Evolutionary conservation across 2,329 filamentous ascomycete species (phyloP), one percentile per base, ranked within the genome.

Genomic region (Helicocarpus griseus): DNA sequence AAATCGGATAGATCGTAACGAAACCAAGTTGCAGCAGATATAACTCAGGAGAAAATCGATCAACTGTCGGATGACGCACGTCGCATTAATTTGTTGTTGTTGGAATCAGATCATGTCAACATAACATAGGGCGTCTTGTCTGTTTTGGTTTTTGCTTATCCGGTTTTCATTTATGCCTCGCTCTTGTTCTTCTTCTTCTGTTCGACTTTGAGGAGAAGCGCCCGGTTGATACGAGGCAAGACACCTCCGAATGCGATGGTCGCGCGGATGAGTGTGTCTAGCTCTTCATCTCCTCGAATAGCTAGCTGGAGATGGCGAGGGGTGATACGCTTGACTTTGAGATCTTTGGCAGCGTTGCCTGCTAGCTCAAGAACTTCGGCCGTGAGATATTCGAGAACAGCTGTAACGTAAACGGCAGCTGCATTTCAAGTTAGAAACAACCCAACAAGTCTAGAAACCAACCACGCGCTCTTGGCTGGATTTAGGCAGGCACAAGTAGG

Each of bases 301-400:
- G 93, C 93, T 57, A 98, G 87, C 73, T 98, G 93, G 59, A 98
- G 77, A 73, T 98, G 93, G 71, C 93, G 90, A 52, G 93, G 93
- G 11, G 91, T 97, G 73, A 98, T 98, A 74, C 93, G 93, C 84
- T 97, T 98, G 76, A 97, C 93, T 76, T 97, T 98, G 68, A 97
- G 86, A 73, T 98, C 93, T 80, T 97, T 97, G 72, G 93, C 93
- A 50, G 93, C 93, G 71, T 98, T 98, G 72, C 93, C 93, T 70
- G 93, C 93, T 59, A 98, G 80, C 73, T 98, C 93, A 64, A 98
- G 86, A 44, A 98, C 91, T 82, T 98, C 91, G 58, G 91, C 91
- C 55, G 93, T 96, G 61, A 98, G 78, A 71, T 98, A 98, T 77
- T 98, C 93, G 58, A 98, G 86, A 52, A 98, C 93, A 40, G 93